Evolutionary conservation across 2,329 filamentous ascomycete genomes (phyloP).

Genomic region (Penicillium concentricum): DNA sequence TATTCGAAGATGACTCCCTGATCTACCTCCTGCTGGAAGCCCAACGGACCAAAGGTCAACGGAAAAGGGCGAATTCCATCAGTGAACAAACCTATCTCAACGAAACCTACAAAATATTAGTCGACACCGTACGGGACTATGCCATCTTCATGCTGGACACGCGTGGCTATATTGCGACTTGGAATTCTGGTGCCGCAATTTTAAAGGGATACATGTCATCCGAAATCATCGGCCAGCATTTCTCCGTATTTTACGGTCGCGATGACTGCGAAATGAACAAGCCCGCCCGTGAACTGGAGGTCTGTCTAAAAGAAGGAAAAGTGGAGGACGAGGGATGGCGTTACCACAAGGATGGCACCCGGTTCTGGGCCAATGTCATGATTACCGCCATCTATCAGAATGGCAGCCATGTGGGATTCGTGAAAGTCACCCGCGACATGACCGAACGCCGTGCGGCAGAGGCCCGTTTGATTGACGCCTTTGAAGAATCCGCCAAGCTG

Average conservation of each 20-base stretch:
- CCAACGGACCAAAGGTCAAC: constrained; percentile 34
- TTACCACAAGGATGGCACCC: constrained; percentile 57
- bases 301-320: constrained; percentile 55
- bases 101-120: constrained; percentile 60
- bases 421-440: constrained; percentile 59
- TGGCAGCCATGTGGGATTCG: constrained; percentile 56
- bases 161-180: constrained; percentile 55
- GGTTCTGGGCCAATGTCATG: constrained; percentile 62
- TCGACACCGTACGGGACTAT: constrained; percentile 62
- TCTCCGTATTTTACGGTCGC: constrained; percentile 56
- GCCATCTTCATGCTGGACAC: constrained; percentile 63
- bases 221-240: constrained; percentile 60
- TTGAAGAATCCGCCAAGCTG: constrained; percentile 62
- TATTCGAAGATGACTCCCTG: constrained; percentile 41
- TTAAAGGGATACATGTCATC: constrained; percentile 56
- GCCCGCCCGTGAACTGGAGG: constrained; percentile 52
- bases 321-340: constrained; percentile 62
- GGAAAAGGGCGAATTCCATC: constrained; percentile 25
- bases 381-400: constrained; percentile 57
- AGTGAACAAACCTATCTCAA: constrained; percentile 49
- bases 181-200: constrained; percentile 57
- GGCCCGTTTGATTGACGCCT: constrained; percentile 55
- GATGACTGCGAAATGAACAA: constrained; percentile 53
- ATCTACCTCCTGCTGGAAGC: constrained; percentile 47
- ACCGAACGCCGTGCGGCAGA: constrained; percentile 58